Evolutionary conservation across 768 basidiomycete species (phyloP), one percentile per base, ranked within the genome.

Genomic region (Cantharellus anzutake): DNA sequence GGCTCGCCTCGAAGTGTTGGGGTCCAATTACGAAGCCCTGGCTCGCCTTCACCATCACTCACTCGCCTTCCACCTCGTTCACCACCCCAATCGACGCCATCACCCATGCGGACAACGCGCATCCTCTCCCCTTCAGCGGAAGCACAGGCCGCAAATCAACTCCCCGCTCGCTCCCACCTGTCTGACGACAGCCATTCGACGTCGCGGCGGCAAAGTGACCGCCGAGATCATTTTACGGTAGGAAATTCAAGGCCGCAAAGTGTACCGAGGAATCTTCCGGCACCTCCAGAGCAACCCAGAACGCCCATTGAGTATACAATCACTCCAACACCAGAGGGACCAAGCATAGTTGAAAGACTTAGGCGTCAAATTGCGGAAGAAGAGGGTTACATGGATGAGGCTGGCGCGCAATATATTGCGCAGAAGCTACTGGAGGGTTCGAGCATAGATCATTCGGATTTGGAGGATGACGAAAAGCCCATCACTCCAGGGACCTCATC

Each of bases 71-170:
- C 20, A 29, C 58, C 58, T 53, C 20, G 29, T 37, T 38, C 59
- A 58, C 41, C 59, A 58, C 59, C 61, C 7, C 61, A 38, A 35
- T 40, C 48, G n/a, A 38, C 48, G 59, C 42, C 4, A 40, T n/a
- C 29, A 11, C n/a, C 58, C 5, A 14, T 37, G 7, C 52, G 7
- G 11, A 11, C 11, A 11, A 11, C 52, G 11, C 14, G 14, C 52
- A 11, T 11, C 52, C 7, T 11, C 35, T 37, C 7, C 11, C 52
- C 52, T 55, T 37, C 52, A 7, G 38, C 52, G 7, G 14, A 7
- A 55, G 11, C 52, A 14, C 11, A 11, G 29, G 44, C 29, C 44
- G 11, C 44, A 48, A 11, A 48, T 48, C 44, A 48, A 29, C 11
- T 11, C 44, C 44, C 44, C 44, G 44, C 11, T 48, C 44, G 11